phyloP scores from a whole-genome alignment of 257 asterid genomes.

The Penstemon eatonii region DNA sequence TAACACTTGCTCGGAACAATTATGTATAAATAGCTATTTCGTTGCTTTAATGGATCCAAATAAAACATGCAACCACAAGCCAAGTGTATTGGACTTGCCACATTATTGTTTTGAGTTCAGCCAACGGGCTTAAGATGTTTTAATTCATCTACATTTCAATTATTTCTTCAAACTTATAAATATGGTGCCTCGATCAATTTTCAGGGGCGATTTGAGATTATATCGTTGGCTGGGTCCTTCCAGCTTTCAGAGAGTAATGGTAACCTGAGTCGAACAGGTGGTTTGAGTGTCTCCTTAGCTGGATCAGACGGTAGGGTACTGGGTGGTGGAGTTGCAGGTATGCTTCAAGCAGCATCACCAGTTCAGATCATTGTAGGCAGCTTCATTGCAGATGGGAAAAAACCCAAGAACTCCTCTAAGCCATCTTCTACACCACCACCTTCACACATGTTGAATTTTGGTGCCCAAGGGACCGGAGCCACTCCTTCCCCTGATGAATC shows the following conservation, averaged over 20 bases:
- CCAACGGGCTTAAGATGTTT: too few species aligned
- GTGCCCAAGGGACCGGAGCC: constrained; percentile 43
- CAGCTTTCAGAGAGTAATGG: constrained; percentile 57
- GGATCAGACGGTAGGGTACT: constrained; percentile 76
- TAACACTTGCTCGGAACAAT: too few species aligned
- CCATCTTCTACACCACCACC: constrained; percentile 38
- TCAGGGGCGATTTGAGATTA: constrained; percentile 86
- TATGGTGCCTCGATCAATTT: constrained; percentile 21
- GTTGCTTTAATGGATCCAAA: too few species aligned
- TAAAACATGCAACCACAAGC: too few species aligned
- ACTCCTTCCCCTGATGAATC: constrained; percentile 70
- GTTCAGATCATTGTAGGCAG: constrained; percentile 93
- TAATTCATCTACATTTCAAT: too few species aligned
- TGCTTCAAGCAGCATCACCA: constrained; percentile 76
- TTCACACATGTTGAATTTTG: constrained; percentile 59
- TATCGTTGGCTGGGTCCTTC: constrained; percentile 78
- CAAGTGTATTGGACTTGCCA: too few species aligned
- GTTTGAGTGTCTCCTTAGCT: constrained; percentile 75
- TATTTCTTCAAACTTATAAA: too few species aligned
- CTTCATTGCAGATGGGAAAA: constrained; percentile 82
- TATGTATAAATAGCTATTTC: too few species aligned
- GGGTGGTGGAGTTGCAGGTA: constrained; percentile 92
- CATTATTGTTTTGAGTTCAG: too few species aligned
- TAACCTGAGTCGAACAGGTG: constrained; percentile 47
- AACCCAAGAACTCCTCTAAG: constrained; percentile 38